Conservation (phyloP, 2,329 filamentous ascomycete genomes). For the Neocucurbitaria cava region DNA sequence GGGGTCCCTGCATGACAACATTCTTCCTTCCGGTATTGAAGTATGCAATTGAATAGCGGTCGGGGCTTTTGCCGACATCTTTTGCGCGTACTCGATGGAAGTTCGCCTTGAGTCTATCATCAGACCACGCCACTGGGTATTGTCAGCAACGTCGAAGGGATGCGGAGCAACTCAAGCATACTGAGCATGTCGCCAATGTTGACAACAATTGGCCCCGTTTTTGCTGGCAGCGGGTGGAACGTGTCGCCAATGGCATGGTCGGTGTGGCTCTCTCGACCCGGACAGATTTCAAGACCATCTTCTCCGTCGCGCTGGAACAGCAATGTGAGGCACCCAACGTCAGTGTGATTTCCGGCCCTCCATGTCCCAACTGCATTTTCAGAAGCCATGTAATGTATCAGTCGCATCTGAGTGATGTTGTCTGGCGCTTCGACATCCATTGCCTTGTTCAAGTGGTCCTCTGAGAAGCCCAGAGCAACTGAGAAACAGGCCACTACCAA, state of each 20-base stretch:
- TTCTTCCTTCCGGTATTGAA: not conserved
- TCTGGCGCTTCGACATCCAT: not conserved
- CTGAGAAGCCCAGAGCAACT: not conserved
- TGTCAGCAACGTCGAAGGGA: not conserved
- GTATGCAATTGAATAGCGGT: not conserved
- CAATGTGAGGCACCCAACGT: not conserved
- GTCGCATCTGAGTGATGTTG: not conserved
- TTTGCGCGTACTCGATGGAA: not conserved
- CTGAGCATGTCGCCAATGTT: not conserved
- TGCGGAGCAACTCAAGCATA: not conserved
- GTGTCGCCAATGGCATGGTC: not conserved
- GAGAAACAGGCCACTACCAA: not conserved
- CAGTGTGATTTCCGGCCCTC: not conserved
- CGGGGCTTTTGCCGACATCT: not conserved
- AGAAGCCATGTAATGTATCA: not conserved
- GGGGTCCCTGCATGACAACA: not conserved
- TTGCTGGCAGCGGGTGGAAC: not conserved
- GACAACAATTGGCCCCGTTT: not conserved
- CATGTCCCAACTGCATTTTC: not conserved
- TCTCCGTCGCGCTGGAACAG: not conserved
- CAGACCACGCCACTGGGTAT: not conserved
- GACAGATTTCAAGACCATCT: not conserved
- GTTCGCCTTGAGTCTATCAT: not conserved
- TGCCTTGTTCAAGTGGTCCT: not conserved
- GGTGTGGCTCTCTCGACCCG: not conserved